Evolutionary conservation across 805 yeast species (phyloP), one percentile per base, ranked within the genome.

Genomic region (Brettanomyces anomalus): DNA sequence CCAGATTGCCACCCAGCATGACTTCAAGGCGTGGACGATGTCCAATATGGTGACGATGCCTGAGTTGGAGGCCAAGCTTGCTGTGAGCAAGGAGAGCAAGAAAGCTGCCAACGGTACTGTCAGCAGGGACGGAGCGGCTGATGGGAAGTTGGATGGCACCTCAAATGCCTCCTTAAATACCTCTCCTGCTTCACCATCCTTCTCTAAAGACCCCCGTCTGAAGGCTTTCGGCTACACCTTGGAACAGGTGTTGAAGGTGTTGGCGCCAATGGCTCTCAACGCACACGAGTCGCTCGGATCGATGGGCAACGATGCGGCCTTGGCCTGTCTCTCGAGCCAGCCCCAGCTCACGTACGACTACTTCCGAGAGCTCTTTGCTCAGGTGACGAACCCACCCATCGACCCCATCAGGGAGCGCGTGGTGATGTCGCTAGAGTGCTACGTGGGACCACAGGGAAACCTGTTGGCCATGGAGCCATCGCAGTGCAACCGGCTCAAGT

Each of bases 401-500:
- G 98, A 90, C 63, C 97, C 98, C 41, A 93, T 90, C 55, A 81
- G 97, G 64, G 98, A 90, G 68, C 81, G 82, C 46, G 85, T 90
- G 53, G 97, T 93, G 58, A 90, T 90, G 98, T 86, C 96, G 11
- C 74, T 93, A 52, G 96, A 90, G 64, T 90, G 98, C 67, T 87
- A 85, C 64, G 81, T 90, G 56, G 98, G 98, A 43, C 97, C 97
- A n/a, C 97, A 93, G 65, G 97, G 96, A 45, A 90, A 90, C 62
- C 67, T 90, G 50, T 74, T 90, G 57, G 97, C 93, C 64, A 87
- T 88, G 89, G 80, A 82, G 57, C 81, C 96, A 8, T 72, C 74
- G 44, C 97, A 93, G 69, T 90, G 97, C 72, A 84, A 89, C 68
- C 75, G 97, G 53, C 71, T 90, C 57, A 67, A 83, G 49, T 71